These are phyloP conservation scores for Termitomyces sp. DNA, from an alignment of 768 basidiomycete species.

Conservation along the genomic window DNA sequence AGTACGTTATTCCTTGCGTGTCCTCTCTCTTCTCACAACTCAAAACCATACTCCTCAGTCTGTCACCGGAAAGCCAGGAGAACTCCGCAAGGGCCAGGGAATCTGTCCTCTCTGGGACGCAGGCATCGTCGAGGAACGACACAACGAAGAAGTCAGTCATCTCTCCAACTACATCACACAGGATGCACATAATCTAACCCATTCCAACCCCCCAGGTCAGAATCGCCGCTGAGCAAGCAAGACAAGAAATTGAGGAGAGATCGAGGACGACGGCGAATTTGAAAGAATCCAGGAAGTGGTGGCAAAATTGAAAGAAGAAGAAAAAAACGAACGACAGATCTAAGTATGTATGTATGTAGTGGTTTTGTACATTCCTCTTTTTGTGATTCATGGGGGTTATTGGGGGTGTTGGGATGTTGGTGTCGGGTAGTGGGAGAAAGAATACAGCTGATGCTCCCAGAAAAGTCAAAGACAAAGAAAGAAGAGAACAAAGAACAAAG, in stretches of 20 bases:
- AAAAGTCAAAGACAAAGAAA: too few relatives aligned
- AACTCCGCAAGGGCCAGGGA: not conserved
- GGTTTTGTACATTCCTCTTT: too few relatives aligned
- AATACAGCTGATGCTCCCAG: too few relatives aligned
- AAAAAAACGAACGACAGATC: not conserved
- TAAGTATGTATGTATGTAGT: too few relatives aligned
- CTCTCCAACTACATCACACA: not conserved
- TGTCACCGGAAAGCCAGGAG: not conserved
- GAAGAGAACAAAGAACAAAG: too few relatives aligned
- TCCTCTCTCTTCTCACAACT: not conserved
- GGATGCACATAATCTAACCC: not conserved
- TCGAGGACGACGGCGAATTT: constrained; percentile 19
- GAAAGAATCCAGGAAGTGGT: not conserved
- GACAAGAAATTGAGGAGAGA: constrained; percentile 41
- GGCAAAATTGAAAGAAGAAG: not conserved
- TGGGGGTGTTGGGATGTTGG: too few relatives aligned
- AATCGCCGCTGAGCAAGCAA: constrained; percentile 34
- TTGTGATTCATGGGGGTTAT: too few relatives aligned
- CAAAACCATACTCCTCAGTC: constrained; percentile 1
- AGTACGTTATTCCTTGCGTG: constrained; percentile 24
- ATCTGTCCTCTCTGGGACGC: constrained; percentile 68
- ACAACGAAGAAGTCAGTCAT: constrained; percentile 53
- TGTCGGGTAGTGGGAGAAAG: too few relatives aligned
- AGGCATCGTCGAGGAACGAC: constrained; percentile 52
- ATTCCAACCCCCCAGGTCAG: constrained; percentile 39